These are phyloP conservation scores for Kondoa subrosea DNA, from an alignment of 768 basidiomycete species.

Conservation along the genomic window DNA sequence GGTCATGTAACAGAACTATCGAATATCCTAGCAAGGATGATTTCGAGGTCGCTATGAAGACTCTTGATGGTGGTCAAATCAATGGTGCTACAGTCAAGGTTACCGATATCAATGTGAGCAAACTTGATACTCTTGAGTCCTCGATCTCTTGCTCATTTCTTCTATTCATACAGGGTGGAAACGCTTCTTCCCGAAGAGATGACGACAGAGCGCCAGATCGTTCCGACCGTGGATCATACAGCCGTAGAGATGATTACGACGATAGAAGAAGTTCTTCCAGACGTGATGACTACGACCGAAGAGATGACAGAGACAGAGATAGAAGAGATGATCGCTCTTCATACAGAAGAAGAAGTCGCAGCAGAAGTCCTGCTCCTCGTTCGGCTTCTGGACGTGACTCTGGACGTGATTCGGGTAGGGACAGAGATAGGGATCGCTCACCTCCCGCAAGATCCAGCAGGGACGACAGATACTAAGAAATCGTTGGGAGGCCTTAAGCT, in stretches of 20 bases:
- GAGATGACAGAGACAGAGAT: slow-evolving; percentile 8
- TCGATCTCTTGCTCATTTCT: not conserved
- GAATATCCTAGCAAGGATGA: slow-evolving; percentile 79
- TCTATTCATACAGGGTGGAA: not conserved
- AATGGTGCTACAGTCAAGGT: slow-evolving; percentile 68
- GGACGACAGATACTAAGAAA: slow-evolving; percentile 9
- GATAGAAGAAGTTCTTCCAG: slow-evolving; percentile 8
- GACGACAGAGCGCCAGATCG: not conserved
- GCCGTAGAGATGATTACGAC: slow-evolving; percentile 13
- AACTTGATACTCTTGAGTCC: not conserved
- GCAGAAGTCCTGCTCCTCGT: slow-evolving; percentile 6
- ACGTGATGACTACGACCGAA: slow-evolving; percentile 6
- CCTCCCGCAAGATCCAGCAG: slow-evolving; percentile 3
- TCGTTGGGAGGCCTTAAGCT: no score
- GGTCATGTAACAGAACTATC: slow-evolving; percentile 45
- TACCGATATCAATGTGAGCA: slow-evolving; percentile 18
- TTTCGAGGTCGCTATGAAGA: slow-evolving; percentile 74
- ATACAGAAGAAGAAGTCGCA: not conserved
- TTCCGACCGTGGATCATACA: slow-evolving; percentile 1
- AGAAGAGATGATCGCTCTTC: not conserved
- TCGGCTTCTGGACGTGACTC: slow-evolving; percentile 6
- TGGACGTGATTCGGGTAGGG: slow-evolving; percentile 2
- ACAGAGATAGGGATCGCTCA: not conserved
- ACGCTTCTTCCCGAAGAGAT: not conserved
- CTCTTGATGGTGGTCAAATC: slow-evolving; percentile 71